A percentile compares a stretch with the other conserved stretches of the same genome.
Evolutionary conservation across 257 asterid species (phyloP).

Genomic region (Cinchona pubescens): DNA sequence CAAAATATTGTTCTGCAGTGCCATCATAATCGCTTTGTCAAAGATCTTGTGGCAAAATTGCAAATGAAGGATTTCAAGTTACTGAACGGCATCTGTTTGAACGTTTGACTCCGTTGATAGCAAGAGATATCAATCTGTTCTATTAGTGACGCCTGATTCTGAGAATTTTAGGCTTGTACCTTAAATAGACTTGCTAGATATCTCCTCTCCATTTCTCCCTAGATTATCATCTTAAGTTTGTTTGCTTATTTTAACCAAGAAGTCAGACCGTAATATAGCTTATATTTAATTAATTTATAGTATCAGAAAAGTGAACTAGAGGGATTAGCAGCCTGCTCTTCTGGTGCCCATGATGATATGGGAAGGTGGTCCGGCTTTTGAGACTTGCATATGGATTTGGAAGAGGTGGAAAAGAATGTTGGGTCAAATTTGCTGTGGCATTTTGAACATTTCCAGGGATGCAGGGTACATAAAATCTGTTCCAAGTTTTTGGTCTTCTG

Average conservation of each 20-base stretch:
- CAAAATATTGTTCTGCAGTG: conserved; percentile 16
- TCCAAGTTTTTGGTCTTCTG: not conserved
- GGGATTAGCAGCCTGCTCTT: not conserved
- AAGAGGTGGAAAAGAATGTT: not conserved
- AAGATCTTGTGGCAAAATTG: not conserved
- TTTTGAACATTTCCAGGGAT: not conserved
- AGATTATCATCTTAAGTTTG: not conserved
- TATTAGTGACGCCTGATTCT: not conserved
- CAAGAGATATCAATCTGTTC: conserved; percentile 8
- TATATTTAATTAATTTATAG: not conserved
- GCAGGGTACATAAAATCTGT: not conserved
- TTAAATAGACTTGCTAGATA: conserved; percentile 1
- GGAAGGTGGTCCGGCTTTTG: not conserved
- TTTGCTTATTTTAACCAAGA: not conserved
- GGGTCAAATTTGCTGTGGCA: not conserved
- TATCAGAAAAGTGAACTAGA: not conserved
- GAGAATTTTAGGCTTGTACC: conserved; percentile 8
- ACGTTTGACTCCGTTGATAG: conserved; percentile 6
- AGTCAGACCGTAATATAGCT: not conserved
- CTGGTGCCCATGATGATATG: not conserved
- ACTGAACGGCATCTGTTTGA: not conserved
- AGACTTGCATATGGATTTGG: not conserved
- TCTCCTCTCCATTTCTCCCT: not conserved
- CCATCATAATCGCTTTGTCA: conserved; percentile 15
- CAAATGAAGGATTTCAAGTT: not conserved